Base-by-base conservation (phyloP, 2,329 filamentous ascomycete genomes). In the Cytospora piceicola region DNA sequence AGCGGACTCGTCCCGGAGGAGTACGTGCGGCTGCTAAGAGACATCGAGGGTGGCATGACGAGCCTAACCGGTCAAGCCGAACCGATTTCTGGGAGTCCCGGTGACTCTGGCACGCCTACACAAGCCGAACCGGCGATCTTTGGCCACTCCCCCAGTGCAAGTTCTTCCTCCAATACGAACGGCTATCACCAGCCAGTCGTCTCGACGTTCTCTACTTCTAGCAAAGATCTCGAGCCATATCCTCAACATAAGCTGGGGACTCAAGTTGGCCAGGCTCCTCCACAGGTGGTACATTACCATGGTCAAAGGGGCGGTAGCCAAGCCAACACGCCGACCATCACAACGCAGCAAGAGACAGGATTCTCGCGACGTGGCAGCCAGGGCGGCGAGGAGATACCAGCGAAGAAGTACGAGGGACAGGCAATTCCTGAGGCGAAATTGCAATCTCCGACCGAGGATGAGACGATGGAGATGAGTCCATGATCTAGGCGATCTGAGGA, bases 1-100 rank as follows among this genome's bases (percentile, higher is more conserved):
- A 96, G 93, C 73, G 95, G 95, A 0, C 83, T 99, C 42, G 95
- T 99, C 1, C 95, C 95, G 0, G 95, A 99, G 77, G 94, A 96
- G 77, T 99, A 98, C 75, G 95, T 99, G 52, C 89, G 95, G 20
- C 82, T 99, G 55, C 83, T 99, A 67, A 88, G 93, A 57, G 93
- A 98, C 73, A 97, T 98, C 63, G 93, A 97, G 76, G 94, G 94
- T 24, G 94, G 93, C 39, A 88, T 94, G 81, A 90, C 85, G 68
- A 91, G 90, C 73, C 76, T 93, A 68, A 88, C 86, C 30, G 88
- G 86, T 30, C 84, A 89, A 62, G 73, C 85, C 12, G 80, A 76
- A 27, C 87, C 87, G 58, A 82, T 79, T 53, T 80, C 79, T 68
- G 81, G 77, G 67, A 81, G 78, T 63, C 85, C 83, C 62, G 85